These are phyloP conservation scores for Termitomyces sp. DNA, from an alignment of 768 basidiomycete genomes.

Conservation along the genomic window DNA sequence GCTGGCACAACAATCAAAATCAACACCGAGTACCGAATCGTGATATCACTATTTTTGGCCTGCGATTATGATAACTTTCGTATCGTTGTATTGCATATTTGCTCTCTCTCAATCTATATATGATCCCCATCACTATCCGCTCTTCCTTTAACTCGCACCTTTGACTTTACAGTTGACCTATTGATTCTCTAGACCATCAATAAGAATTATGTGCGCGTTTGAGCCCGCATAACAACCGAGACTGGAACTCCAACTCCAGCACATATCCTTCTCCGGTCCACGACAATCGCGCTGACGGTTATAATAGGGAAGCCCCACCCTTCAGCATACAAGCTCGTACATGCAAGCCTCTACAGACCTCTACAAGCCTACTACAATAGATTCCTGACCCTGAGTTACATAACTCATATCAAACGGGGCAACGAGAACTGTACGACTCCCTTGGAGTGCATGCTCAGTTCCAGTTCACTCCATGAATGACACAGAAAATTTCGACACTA, in stretches of 20 bases:
- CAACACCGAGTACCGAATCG: slow-evolving; percentile 6
- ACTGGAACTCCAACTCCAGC: background rate
- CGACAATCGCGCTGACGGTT: background rate
- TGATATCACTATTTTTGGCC: slow-evolving; percentile 6
- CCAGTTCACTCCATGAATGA: background rate
- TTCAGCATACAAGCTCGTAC: background rate
- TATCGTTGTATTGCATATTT: slow-evolving; percentile 12
- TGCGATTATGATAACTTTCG: slow-evolving; percentile 2
- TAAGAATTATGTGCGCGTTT: background rate
- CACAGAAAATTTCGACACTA: background rate
- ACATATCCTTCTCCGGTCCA: background rate
- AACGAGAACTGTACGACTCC: background rate
- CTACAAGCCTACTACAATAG: no score
- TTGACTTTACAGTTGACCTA: background rate
- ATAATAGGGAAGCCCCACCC: background rate
- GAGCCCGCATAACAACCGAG: background rate
- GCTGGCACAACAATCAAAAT: slow-evolving; percentile 38
- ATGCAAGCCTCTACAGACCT: background rate
- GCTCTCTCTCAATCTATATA: slow-evolving; percentile 1
- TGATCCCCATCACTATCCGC: background rate
- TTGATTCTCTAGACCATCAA: background rate
- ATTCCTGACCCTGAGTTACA: background rate
- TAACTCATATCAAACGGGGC: background rate
- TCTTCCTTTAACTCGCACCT: background rate
- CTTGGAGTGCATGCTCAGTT: no score